phyloP scores from a whole-genome alignment of 129 eudicot species.

The Centrapalus pauciflorus region DNA sequence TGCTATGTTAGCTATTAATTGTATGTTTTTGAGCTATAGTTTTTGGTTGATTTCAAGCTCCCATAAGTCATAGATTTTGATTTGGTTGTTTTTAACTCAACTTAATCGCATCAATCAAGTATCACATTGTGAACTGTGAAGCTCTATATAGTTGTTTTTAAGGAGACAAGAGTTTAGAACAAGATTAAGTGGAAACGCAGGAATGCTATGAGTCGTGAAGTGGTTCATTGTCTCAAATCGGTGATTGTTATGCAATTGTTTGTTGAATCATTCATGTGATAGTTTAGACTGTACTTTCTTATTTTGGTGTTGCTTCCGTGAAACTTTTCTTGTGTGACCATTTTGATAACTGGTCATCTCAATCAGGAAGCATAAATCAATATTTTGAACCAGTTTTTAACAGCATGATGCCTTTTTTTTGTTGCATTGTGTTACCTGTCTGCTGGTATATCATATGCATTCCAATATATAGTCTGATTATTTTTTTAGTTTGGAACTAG shows the following conservation, averaged over 20 bases:
- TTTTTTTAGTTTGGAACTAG: neutral
- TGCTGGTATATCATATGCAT: conserved; percentile 33
- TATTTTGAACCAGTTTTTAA: conserved; percentile 24
- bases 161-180: too few species aligned
- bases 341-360: conserved; percentile 5
- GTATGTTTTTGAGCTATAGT: neutral
- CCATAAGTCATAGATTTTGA: neutral
- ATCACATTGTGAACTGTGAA: too few species aligned
- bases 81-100: too few species aligned
- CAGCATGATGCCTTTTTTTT: conserved; percentile 28
- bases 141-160: too few species aligned
- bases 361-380: conserved; percentile 32
- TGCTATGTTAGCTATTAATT: neutral
- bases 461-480: neutral
- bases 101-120: neutral
- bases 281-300: neutral
- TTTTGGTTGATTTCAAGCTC: neutral
- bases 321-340: neutral
- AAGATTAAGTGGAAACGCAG: too few species aligned
- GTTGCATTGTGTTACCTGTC: conserved; percentile 40
- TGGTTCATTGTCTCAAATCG: too few species aligned
- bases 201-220: too few species aligned
- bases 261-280: neutral
- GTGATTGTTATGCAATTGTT: too few species aligned
- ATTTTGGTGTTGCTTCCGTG: conserved; percentile 12